Conservation (phyloP, 2,329 filamentous ascomycete species). For the Colletotrichum sp. region DNA sequence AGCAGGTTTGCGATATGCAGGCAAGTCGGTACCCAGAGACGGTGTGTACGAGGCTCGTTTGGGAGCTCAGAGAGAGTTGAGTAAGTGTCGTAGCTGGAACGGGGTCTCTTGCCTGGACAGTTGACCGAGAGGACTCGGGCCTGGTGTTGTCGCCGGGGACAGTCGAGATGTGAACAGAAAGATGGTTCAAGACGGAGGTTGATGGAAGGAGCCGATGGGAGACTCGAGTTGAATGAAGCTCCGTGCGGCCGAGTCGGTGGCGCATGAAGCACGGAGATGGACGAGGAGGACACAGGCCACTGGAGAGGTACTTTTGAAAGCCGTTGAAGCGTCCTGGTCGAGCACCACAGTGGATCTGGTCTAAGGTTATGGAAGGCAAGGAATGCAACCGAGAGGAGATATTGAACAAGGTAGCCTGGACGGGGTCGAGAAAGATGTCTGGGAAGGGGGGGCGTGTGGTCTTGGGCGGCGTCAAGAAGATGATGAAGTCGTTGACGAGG, state of each 20-base stretch:
- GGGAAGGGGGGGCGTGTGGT: not conserved
- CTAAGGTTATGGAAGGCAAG: not conserved
- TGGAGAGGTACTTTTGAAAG: not conserved
- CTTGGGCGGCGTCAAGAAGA: not conserved
- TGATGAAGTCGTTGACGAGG: not conserved
- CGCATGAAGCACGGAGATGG: conserved; percentile 3
- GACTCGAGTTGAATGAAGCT: not conserved
- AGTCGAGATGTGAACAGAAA: not conserved
- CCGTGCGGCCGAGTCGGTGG: not conserved
- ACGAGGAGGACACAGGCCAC: not conserved
- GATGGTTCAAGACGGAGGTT: not conserved
- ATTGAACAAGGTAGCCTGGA: not conserved
- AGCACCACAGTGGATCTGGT: not conserved
- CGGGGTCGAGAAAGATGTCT: not conserved
- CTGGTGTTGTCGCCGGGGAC: not conserved
- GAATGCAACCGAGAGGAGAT: not conserved
- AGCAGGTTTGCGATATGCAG: not conserved
- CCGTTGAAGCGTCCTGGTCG: not conserved
- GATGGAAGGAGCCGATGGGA: not conserved
- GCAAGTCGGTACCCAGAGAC: not conserved
- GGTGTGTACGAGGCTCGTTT: not conserved
- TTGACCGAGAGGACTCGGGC: not conserved
- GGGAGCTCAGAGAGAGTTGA: not conserved
- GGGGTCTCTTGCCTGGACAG: not conserved
- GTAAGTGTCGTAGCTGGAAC: not conserved